phyloP scores from a whole-genome alignment of 2,329 filamentous ascomycete genomes.

The Aspergillus thermomutatus region DNA sequence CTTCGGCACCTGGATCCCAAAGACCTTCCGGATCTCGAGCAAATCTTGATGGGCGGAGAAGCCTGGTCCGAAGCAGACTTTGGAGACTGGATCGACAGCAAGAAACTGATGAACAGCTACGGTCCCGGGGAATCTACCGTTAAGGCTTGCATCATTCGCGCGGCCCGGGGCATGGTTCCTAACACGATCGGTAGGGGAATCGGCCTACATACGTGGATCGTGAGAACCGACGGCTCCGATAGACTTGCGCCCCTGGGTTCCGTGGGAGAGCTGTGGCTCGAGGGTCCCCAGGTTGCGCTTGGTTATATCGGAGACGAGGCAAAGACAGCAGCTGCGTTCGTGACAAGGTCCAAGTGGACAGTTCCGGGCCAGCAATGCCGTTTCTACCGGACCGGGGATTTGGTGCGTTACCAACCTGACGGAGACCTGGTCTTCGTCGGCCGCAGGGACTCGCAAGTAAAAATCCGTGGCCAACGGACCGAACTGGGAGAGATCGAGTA shows the following conservation, averaged over 20 bases:
- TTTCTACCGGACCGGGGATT: slow-evolving; percentile 1
- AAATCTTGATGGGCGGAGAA: too few relatives aligned
- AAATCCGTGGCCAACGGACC: background rate
- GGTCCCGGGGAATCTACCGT: too few relatives aligned
- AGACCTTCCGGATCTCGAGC: too few relatives aligned
- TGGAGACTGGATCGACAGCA: too few relatives aligned
- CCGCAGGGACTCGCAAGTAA: slow-evolving; percentile 1
- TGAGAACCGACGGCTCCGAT: slow-evolving; percentile 1
- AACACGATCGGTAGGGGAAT: too few relatives aligned
- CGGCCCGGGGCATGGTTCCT: too few relatives aligned
- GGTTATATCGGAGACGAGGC: background rate
- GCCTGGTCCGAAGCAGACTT: too few relatives aligned
- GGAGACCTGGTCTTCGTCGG: background rate
- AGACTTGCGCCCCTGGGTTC: slow-evolving; percentile 4
- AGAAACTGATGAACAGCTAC: too few relatives aligned
- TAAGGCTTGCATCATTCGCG: too few relatives aligned
- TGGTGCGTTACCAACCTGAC: background rate
- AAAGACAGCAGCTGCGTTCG: slow-evolving; percentile 2
- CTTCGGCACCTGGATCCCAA: too few relatives aligned
- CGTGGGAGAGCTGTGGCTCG: slow-evolving; percentile 3
- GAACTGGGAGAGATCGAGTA: slow-evolving; percentile 1
- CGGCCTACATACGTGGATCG: background rate
- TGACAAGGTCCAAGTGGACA: background rate
- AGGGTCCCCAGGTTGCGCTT: background rate
- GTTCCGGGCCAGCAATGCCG: background rate